A percentile compares a stretch with the other conserved stretches of the same genome.
These are phyloP conservation scores for Abortiporus biennis DNA, from an alignment of 1,284 basidiomycete species.

Conservation along the genomic window DNA sequence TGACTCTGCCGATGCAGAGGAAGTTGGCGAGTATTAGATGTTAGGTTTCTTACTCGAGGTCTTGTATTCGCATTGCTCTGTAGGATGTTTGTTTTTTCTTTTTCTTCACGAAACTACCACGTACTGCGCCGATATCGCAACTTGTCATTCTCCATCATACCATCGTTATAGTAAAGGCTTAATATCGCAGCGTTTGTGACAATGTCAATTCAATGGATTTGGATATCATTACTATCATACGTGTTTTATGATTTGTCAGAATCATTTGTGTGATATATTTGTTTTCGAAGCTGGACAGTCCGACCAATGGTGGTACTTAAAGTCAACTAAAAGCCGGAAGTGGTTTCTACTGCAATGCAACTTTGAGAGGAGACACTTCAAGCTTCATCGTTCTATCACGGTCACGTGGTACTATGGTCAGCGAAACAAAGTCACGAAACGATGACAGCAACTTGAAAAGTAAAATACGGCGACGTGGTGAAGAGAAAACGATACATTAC, in stretches of 20 bases:
- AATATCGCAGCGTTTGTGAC: constrained; percentile 8
- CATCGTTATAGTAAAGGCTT: constrained; percentile 25
- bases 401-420: too few relatives aligned
- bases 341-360: too few relatives aligned
- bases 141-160: constrained; percentile 25
- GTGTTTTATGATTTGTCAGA: too few relatives aligned
- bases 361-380: too few relatives aligned
- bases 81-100: constrained; percentile 15
- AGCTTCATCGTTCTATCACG: too few relatives aligned
- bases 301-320: too few relatives aligned
- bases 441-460: too few relatives aligned
- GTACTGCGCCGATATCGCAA: constrained; percentile 23
- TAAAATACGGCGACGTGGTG: too few relatives aligned
- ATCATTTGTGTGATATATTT: constrained; percentile 1
- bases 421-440: too few relatives aligned
- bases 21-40: constrained; percentile 69
- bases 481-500: too few relatives aligned
- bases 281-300: too few relatives aligned
- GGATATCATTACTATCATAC: background rate
- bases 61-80: constrained; percentile 20
- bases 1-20: constrained; percentile 83
- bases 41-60: background rate
- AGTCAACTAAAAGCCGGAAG: too few relatives aligned
- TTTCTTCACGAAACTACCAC: constrained; percentile 21
- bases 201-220: constrained; percentile 1